Evolutionary conservation across 345 rosid genomes (phyloP).

Genomic region (Arabis hirsuta): DNA sequence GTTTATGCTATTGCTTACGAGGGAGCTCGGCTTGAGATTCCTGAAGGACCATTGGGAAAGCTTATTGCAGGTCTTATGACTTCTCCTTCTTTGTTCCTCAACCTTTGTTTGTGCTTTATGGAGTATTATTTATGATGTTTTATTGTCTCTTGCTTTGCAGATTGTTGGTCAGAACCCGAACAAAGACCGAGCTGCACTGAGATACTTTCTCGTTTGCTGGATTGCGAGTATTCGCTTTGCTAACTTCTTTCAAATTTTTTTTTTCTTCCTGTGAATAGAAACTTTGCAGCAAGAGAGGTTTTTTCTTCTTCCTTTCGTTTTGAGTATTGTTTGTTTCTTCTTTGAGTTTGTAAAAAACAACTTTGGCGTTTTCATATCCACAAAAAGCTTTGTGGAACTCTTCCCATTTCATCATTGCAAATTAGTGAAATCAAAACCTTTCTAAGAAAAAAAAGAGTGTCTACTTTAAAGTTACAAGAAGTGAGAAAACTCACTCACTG

Average conservation of each 20-base stretch:
- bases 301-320: background rate
- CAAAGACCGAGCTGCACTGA: constrained; percentile 87
- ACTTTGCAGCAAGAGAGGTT: constrained; percentile 36
- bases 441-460: background rate
- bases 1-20: constrained; percentile 89
- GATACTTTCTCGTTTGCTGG: constrained; percentile 79
- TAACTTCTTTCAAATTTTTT: constrained; percentile 41
- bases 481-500: background rate
- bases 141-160: constrained; percentile 45
- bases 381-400: constrained; percentile 34
- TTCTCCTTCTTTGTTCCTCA: background rate
- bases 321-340: constrained; percentile 26
- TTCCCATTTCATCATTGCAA: constrained; percentile 20
- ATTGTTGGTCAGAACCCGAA: constrained; percentile 91
- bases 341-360: constrained; percentile 34
- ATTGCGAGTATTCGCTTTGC: constrained; percentile 80
- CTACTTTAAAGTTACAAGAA: background rate
- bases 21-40: constrained; percentile 86
- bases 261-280: constrained; percentile 46
- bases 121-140: background rate
- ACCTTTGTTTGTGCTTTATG: constrained; percentile 13
- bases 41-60: constrained; percentile 84
- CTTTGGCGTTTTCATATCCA: constrained; percentile 38
- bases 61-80: constrained; percentile 73
- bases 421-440: constrained; percentile 24